Conservation (phyloP, 108 stramenopile genomes). For the Asterionellopsis glacialis region DNA sequence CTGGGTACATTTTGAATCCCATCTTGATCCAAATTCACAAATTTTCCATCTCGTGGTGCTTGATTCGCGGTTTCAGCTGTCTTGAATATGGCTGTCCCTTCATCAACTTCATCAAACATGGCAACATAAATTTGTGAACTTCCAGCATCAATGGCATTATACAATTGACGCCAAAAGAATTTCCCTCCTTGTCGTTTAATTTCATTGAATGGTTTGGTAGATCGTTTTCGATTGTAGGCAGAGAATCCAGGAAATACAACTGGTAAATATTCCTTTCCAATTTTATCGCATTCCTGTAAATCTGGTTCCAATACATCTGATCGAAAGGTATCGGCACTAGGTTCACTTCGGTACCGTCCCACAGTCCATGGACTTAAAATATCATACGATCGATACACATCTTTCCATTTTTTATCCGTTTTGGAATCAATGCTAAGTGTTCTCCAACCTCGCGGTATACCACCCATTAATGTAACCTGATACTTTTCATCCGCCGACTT, state of each 20-base stretch:
- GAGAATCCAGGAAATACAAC: slow-evolving; percentile 43
- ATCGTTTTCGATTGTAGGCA: slow-evolving; percentile 25
- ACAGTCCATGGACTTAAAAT: slow-evolving; percentile 37
- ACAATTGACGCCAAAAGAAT: slow-evolving; percentile 32
- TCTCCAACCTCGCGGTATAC: slow-evolving; percentile 23
- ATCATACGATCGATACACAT: slow-evolving; percentile 27
- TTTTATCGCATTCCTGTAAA: slow-evolving; percentile 16
- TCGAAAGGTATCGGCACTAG: slow-evolving; percentile 1
- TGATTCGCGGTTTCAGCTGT: slow-evolving; percentile 11
- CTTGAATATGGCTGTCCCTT: slow-evolving; percentile 44
- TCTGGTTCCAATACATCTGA: slow-evolving; percentile 7
- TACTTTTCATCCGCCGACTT: slow-evolving; percentile 14
- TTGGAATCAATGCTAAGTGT: slow-evolving; percentile 13
- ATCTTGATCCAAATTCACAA: slow-evolving; percentile 32
- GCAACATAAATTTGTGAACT: slow-evolving; percentile 27
- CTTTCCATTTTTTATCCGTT: slow-evolving; percentile 10
- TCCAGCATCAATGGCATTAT: slow-evolving; percentile 5
- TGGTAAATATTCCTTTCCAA: slow-evolving; percentile 31
- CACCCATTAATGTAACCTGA: slow-evolving; percentile 30
- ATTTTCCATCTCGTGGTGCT: slow-evolving; percentile 16
- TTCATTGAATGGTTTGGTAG: slow-evolving; percentile 13
- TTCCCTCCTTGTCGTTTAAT: slow-evolving; percentile 27
- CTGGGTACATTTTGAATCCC: slow-evolving; percentile 11
- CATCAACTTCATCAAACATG: slow-evolving; percentile 39
- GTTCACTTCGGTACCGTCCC: slow-evolving; percentile 7